Evolutionary conservation across 345 rosid genomes (phyloP).

Genomic region (Gossypium turneri): DNA sequence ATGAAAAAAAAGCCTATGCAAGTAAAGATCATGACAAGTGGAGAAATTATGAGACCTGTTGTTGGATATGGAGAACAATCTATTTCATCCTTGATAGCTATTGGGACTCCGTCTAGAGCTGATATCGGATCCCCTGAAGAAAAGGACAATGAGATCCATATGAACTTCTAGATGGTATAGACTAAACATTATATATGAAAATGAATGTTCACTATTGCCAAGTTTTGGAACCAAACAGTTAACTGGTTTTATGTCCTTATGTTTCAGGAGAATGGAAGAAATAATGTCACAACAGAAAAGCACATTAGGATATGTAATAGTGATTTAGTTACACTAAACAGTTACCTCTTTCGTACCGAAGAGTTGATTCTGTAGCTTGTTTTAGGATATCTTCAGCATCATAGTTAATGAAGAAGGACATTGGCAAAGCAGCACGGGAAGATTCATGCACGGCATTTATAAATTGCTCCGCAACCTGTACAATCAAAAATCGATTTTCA

Average conservation of each 20-base stretch:
- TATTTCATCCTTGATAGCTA: conserved; percentile 74
- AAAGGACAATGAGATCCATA: neutral
- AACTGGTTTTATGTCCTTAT: neutral
- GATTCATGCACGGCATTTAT: conserved; percentile 44
- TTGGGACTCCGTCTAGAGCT: conserved; percentile 60
- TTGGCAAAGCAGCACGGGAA: conserved; percentile 32
- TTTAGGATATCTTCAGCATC: conserved; percentile 42
- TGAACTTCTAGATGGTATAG: neutral
- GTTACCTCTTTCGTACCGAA: conserved; percentile 51
- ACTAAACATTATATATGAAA: neutral
- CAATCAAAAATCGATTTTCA: neutral
- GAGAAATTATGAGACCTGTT: conserved; percentile 35
- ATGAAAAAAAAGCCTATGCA: neutral
- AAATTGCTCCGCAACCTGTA: conserved; percentile 54
- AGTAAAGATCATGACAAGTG: neutral
- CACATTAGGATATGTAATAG: neutral
- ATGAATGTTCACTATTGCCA: neutral
- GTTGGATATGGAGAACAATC: conserved; percentile 77
- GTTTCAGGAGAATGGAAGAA: neutral
- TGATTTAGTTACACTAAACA: neutral
- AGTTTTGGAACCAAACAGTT: neutral
- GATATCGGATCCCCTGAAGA: conserved; percentile 59
- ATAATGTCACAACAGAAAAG: neutral
- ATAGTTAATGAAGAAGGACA: conserved; percentile 60
- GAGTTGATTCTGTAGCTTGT: conserved; percentile 57